Base-by-base conservation (phyloP, 2,329 filamentous ascomycete genomes). In the Cytospora piceae region DNA sequence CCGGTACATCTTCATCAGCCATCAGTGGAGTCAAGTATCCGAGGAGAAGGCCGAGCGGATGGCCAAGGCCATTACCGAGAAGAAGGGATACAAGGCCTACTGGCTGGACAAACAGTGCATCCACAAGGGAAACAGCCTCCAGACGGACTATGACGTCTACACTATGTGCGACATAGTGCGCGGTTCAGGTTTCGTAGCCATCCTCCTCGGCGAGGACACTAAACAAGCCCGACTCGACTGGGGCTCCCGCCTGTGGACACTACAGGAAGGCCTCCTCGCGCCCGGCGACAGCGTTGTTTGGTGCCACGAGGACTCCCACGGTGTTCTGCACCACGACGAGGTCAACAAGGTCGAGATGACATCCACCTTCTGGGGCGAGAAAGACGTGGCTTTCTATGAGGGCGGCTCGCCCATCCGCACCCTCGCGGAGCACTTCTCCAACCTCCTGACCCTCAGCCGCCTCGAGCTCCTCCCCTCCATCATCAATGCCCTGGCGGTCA, bases 341-440 rank as follows among this genome's bases (percentile, higher is more conserved):
- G 37, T 68, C 60, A 8, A 68, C 71, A 57, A 67, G 39, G 14
- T 70, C 17, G 72, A 70, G 37, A 69, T 73, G 66, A 70, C 72
- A 15, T 61, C 66, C 24, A 67, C 72, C n/a, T 69, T 72, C 32
- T 72, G 70, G 71, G 66, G 69, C 20, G 68, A 72, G 37, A 39
- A 54, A 34, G 64, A 59, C 34, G 61, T 7, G 24, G 22, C 14
- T 4, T 12, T 65, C 11, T 63, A 67, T n/a, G 62, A 65, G 17
- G 68, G 64, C 22, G 66, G 67, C 5, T 60, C 63, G 14, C 46
- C 69, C 37, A 69, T 69, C 58, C 68, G 72, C n/a, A 61, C 69
- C 24, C 67, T 76, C 1, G 69, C 73, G 15, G 74, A 76, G 64
- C 74, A 76, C 60, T 75, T 70, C 58, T 66, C 71, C 15, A 67